phyloP scores from a whole-genome alignment of 2,329 filamentous ascomycete species.

The Fusarium sambucinum region DNA sequence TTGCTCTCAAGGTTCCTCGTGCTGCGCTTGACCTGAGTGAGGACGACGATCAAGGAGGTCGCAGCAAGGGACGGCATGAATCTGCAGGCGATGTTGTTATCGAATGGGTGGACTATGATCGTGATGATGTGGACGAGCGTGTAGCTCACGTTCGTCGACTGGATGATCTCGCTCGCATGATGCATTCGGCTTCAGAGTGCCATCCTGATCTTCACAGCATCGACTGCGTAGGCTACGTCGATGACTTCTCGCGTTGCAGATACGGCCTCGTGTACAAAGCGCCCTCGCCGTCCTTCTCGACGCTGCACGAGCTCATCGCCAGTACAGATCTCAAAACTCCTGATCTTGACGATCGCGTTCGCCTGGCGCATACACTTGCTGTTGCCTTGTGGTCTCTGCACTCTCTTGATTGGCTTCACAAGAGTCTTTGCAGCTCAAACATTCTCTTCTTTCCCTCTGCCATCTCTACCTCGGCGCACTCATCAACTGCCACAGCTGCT shows the following conservation, averaged over 20 bases:
- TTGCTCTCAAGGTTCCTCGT: conserved; percentile 56
- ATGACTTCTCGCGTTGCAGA: conserved; percentile 54
- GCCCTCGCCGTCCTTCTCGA: conserved; percentile 53
- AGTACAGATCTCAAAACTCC: conserved; percentile 58
- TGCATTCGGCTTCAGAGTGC: conserved; percentile 58
- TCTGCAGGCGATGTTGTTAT: conserved; percentile 54
- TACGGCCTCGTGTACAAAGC: conserved; percentile 60
- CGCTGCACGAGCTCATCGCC: conserved; percentile 56
- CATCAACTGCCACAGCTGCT: conserved; percentile 52
- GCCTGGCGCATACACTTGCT: conserved; percentile 57
- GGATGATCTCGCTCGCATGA: conserved; percentile 62
- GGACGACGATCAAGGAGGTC: conserved; percentile 24
- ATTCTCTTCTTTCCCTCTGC: conserved; percentile 65
- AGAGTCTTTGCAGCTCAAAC: conserved; percentile 66
- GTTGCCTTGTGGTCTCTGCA: conserved; percentile 64
- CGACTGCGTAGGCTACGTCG: conserved; percentile 62
- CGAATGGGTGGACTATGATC: conserved; percentile 61
- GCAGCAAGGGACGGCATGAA: conserved; percentile 53
- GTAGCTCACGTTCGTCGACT: conserved; percentile 59
- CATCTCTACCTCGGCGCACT: conserved; percentile 51
- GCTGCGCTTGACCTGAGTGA: conserved; percentile 47
- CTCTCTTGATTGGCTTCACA: conserved; percentile 68
- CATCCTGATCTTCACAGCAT: conserved; percentile 62
- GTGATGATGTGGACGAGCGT: conserved; percentile 56
- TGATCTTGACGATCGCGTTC: conserved; percentile 59